Evolutionary conservation across 106 monocot genomes (phyloP), one percentile per base, ranked within the genome.

Genomic region (Dendrobium nobile): DNA sequence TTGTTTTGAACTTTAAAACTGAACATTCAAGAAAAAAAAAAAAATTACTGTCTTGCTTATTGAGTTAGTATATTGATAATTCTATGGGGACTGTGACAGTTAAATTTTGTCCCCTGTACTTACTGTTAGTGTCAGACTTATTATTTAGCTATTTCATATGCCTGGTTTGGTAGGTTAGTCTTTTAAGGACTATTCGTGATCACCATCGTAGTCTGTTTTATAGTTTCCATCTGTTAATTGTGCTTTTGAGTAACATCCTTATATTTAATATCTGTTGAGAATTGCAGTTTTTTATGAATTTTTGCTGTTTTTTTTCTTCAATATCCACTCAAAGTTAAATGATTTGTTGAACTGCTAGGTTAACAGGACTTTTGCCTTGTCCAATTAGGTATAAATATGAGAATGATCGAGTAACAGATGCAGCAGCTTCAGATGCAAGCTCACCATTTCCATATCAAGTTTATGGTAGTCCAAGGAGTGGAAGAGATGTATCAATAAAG

Each of bases 361-460:
- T 67, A 31, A 68, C 68, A 33, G 1, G n/a, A 68, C 31, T 68
- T 67, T 77, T 28, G 17, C 42, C 37, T 88, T 77, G 67, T 41
- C 70, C 47, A 75, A 75, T 16, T 82, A 99, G 95, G 80, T 99
- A 91, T 80, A 99, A 91, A 77, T 99, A 95, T 72, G 98, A 99
- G 74, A 93, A 95, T 86, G 92, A 93, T 68, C 83, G 78, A 88
- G 91, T 95, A 56, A 87, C 64, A 47, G 95, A 95, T 92, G 92
- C 85, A 40, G 90, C 87, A 83, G 89, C 95, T 67, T 79, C 92
- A 67, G 91, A 95, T 78, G 83, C 85, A 61, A 93, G 85, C 80
- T 95, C 95, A 65, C 98, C 91, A 33, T 89, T 99, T 79, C 89
- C 91, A 13, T 95, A 93, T 82, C 98, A 95, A 89, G 86, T 89